Conservation (phyloP, 83 land plant genomes). For the Picea abies region DNA sequence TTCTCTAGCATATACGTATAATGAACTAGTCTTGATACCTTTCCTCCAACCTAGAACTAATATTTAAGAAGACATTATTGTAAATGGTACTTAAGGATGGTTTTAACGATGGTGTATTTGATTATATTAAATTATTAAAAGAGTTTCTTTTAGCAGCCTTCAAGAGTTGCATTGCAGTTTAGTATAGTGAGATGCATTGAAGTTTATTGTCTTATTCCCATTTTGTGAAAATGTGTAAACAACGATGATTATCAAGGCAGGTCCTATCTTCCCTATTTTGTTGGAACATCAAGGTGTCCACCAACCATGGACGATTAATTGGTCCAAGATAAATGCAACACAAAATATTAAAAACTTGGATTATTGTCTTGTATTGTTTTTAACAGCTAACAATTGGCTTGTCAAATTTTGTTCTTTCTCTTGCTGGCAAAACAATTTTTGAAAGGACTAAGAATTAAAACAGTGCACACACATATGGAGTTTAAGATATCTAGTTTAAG, state of each 20-base stretch:
- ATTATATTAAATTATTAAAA: neutral
- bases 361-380: no score
- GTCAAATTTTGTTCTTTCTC: no score
- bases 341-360: no score
- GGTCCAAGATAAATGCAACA: conserved; percentile 50
- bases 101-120: no score
- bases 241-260: conserved; percentile 65
- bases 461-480: conserved; percentile 33
- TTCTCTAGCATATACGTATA: no score
- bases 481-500: conserved; percentile 63
- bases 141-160: neutral
- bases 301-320: conserved; percentile 46
- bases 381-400: no score
- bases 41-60: no score
- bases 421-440: conserved; percentile 51
- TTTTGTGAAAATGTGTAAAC: conserved; percentile 63
- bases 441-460: conserved; percentile 55
- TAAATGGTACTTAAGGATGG: no score
- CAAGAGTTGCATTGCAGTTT: neutral
- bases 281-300: conserved; percentile 46
- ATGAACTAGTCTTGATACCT: no score
- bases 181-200: neutral
- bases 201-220: neutral
- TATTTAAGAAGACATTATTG: no score
- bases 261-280: conserved; percentile 51